Conservation (phyloP, 1,139 yeast species). For the Pichiaceae sp. region DNA sequence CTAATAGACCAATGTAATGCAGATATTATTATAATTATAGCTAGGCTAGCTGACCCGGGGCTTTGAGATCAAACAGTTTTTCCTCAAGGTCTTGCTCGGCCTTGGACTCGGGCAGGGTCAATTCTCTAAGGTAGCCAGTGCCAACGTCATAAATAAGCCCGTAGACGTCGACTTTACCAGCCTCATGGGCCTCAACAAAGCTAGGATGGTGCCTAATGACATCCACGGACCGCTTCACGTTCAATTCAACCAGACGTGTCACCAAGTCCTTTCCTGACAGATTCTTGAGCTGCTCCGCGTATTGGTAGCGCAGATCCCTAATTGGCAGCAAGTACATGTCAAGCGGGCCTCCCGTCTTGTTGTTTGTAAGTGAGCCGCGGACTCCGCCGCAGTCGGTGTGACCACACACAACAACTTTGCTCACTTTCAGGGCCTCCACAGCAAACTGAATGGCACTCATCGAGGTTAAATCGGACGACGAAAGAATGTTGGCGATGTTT, state of each 20-base stretch:
- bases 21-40: constrained; percentile 19
- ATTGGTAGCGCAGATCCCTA: constrained; percentile 59
- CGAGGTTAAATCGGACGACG: constrained; percentile 64
- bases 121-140: constrained; percentile 41
- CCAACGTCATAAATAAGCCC: constrained; percentile 85
- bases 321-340: constrained; percentile 75
- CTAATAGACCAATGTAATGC: constrained; percentile 8
- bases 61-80: not conserved
- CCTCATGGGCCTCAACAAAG: constrained; percentile 62
- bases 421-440: constrained; percentile 75
- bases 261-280: constrained; percentile 49
- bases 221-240: constrained; percentile 55
- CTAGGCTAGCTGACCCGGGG: not conserved
- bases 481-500: constrained; percentile 80
- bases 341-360: constrained; percentile 64
- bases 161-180: constrained; percentile 76
- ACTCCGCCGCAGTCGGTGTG: constrained; percentile 98
- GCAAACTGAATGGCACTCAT: constrained; percentile 88
- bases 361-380: constrained; percentile 72
- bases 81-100: not conserved
- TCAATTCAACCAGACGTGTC: constrained; percentile 66
- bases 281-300: constrained; percentile 31
- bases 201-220: constrained; percentile 63
- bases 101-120: not conserved
- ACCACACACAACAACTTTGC: constrained; percentile 86